Evolutionary conservation across 208 protist species (phyloP).

Genomic region (Vickermania ingenoplastis): DNA sequence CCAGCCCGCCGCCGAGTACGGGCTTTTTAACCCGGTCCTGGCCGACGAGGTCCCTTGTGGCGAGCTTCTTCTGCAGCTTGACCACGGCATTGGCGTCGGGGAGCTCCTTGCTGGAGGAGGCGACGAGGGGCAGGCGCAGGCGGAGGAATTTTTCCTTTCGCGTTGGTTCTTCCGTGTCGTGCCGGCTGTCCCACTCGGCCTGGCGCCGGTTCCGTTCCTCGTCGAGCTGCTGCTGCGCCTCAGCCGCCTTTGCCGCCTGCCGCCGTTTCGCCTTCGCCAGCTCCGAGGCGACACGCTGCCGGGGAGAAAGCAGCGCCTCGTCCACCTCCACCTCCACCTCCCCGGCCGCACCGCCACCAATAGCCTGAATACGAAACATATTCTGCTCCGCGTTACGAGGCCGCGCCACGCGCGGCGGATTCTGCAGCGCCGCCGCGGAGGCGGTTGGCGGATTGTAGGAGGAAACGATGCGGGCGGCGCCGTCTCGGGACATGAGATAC

Average conservation of each 20-base stretch:
- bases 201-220: slow-evolving; percentile 5
- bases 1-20: background rate
- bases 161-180: slow-evolving; percentile 5
- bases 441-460: slow-evolving; percentile 2
- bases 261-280: slow-evolving; percentile 16
- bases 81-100: background rate
- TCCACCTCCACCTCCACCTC: background rate
- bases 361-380: slow-evolving; percentile 30
- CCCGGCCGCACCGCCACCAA: slow-evolving; percentile 4
- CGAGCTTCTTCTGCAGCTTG: slow-evolving; percentile 5
- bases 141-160: slow-evolving; percentile 19
- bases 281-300: slow-evolving; percentile 1
- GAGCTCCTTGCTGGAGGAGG: background rate
- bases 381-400: slow-evolving; percentile 24
- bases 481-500: background rate
- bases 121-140: slow-evolving; percentile 10
- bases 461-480: background rate
- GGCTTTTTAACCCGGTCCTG: background rate
- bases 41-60: background rate
- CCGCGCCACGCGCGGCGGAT: slow-evolving; percentile 20
- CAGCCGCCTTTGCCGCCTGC: slow-evolving; percentile 7
- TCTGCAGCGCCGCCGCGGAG: background rate
- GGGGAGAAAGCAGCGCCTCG: background rate
- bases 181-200: slow-evolving; percentile 14
- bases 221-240: slow-evolving; percentile 1